phyloP scores from a whole-genome alignment of 2,329 filamentous ascomycete species.

The Claviceps sp. region DNA sequence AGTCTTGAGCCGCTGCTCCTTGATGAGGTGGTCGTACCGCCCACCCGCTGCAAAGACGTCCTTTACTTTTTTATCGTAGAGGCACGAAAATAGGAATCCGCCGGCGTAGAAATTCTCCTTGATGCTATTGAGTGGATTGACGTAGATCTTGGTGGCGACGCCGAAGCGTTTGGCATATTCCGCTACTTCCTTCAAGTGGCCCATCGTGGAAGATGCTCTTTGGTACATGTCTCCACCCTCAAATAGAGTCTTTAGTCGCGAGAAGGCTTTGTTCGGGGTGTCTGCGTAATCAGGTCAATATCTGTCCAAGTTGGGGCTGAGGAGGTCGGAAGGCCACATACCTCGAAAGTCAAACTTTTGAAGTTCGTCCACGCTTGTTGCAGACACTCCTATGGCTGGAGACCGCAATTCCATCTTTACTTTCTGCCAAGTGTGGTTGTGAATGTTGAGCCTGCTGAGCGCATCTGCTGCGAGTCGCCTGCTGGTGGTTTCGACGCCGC shows the following conservation, averaged over 20 bases:
- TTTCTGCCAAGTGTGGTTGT: constrained; percentile 68
- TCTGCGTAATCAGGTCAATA: constrained; percentile 21
- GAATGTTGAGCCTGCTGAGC: constrained; percentile 76
- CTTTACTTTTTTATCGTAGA: constrained; percentile 71
- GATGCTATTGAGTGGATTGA: constrained; percentile 74
- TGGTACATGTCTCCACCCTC: constrained; percentile 56
- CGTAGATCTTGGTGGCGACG: constrained; percentile 64
- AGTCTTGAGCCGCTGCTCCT: constrained; percentile 63
- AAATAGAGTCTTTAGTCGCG: constrained; percentile 45
- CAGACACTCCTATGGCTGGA: constrained; percentile 67
- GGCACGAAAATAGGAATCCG: constrained; percentile 78
- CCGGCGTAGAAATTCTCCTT: constrained; percentile 85
- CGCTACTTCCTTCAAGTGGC: constrained; percentile 66
- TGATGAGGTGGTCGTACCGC: constrained; percentile 80
- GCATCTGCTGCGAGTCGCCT: constrained; percentile 66
- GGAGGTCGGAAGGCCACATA: constrained; percentile 18
- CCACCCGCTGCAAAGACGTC: constrained; percentile 90
- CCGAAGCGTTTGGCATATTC: constrained; percentile 64
- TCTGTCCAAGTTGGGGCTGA: neutral
- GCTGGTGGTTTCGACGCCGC: constrained; percentile 57
- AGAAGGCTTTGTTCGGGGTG: constrained; percentile 41
- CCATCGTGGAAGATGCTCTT: constrained; percentile 60
- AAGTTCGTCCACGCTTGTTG: constrained; percentile 82
- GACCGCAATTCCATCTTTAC: constrained; percentile 71
- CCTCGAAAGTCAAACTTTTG: constrained; percentile 83